Percentiles rank a stretch among this genome's conserved stretches.
phyloP scores from a whole-genome alignment of 140 eudicot species.

The Anethum foeniculum region DNA sequence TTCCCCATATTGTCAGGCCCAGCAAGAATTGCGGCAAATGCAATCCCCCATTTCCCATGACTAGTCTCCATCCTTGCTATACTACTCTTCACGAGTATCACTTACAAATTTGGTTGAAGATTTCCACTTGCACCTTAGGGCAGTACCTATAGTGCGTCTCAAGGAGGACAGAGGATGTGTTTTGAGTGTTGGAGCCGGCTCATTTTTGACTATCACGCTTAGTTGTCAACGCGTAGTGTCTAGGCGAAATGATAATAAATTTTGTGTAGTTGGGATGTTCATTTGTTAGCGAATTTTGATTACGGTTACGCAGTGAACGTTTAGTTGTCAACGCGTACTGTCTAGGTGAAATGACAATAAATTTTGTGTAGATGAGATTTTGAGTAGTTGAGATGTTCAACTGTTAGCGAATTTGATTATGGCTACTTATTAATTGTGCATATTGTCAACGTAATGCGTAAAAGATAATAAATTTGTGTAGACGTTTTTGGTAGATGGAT shows the following conservation, averaged over 20 bases:
- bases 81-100: not conserved
- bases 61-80: conserved; percentile 46
- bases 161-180: not conserved
- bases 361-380: no score
- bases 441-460: no score
- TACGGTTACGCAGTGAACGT: no score
- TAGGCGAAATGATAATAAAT: not conserved
- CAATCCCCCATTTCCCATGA: conserved; percentile 33
- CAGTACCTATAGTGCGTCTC: conserved; percentile 1
- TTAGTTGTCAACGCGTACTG: no score
- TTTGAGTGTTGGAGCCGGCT: not conserved
- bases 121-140: conserved; percentile 1
- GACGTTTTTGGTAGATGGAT: no score
- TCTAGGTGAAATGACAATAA: no score
- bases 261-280: no score
- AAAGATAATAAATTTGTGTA: no score
- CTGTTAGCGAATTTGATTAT: no score
- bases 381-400: no score
- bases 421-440: no score
- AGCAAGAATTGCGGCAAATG: conserved; percentile 40
- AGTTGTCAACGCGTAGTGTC: not conserved
- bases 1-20: conserved; percentile 43
- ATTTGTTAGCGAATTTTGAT: no score
- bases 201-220: not conserved
- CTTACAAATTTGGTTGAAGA: not conserved